Evolutionary conservation across 1,139 yeast species (phyloP), one percentile per base, ranked within the genome.

Genomic region (Debaryomyces sp.): DNA sequence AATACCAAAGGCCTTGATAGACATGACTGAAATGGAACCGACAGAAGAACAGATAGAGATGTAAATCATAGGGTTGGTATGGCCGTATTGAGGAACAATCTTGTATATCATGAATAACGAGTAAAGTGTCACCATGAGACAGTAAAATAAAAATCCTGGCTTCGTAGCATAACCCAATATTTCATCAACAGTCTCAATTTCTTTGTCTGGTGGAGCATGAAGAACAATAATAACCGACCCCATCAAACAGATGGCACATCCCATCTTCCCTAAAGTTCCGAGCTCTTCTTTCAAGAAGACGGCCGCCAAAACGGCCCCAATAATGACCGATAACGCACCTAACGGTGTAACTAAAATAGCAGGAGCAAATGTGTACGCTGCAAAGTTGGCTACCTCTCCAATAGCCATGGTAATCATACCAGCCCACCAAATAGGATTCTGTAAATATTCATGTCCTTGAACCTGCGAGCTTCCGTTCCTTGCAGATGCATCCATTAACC

Each of bases 361-460:
- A 2, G 97, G 97, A 0, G 97, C 97, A 77, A 90, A 90, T 1
- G 97, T 91, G 63, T 90, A 90, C 1, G 97, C 97, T 10, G 97
- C 97, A 66, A 90, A 90, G 66, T 90, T 90, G 49, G 97, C 96
- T 42, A 90, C 72, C 65, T 90, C 97, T 4, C 97, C 97, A 33
- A 90, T 69, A 1, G 95, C 96, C 97, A 90, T 91, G 47, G 95
- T 83, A 30, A 84, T 61, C 81, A 91, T 90, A 13, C 97, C 97
- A 0, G 95, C 90, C 91, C 96, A 89, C 97, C 97, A 90, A 41
- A 89, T 81, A 8, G 97, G 97, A 64, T 89, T 89, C 55, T 80
- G 84, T 52, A 90, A 73, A 64, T 90, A 90, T 59, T 86, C 85
- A 60, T 79, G 84, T 18, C 89, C 88, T 50, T 87, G 89, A 32